These are phyloP conservation scores for Xylaria cubensis DNA, from an alignment of 495 filamentous ascomycete species.

Conservation along the genomic window DNA sequence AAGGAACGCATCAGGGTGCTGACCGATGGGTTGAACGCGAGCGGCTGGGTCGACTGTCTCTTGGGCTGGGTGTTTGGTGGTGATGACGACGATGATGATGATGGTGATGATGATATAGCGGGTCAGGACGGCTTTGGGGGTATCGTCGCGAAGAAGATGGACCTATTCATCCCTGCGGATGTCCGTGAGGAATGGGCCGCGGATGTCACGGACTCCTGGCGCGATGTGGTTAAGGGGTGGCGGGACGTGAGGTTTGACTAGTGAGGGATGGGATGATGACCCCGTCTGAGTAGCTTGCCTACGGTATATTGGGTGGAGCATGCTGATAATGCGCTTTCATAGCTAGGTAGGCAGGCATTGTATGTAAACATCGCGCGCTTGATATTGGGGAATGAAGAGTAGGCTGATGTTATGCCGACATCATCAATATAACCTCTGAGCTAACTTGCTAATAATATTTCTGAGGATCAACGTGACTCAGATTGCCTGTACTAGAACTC, in stretches of 20 bases:
- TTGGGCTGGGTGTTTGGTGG: conserved; percentile 32
- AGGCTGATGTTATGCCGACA: not conserved
- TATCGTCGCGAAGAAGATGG: not conserved
- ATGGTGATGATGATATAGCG: conserved; percentile 13
- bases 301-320: not conserved
- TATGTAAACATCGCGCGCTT: not conserved
- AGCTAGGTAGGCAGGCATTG: no score
- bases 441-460: not conserved
- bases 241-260: conserved; percentile 19
- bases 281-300: not conserved
- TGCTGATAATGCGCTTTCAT: not conserved
- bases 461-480: not conserved
- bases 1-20: conserved; percentile 42
- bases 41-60: conserved; percentile 50
- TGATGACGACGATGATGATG: conserved; percentile 21
- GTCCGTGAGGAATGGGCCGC: conserved; percentile 33
- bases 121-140: conserved; percentile 29
- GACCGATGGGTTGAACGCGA: conserved; percentile 41
- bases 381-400: not conserved
- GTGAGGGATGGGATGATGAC: not conserved
- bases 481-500: not conserved
- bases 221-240: conserved; percentile 37
- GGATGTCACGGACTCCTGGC: conserved; percentile 33
- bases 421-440: not conserved
- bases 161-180: conserved; percentile 16